Base-by-base conservation (phyloP, 352 stramenopile species). In the Globisporangium cederbergense region DNA sequence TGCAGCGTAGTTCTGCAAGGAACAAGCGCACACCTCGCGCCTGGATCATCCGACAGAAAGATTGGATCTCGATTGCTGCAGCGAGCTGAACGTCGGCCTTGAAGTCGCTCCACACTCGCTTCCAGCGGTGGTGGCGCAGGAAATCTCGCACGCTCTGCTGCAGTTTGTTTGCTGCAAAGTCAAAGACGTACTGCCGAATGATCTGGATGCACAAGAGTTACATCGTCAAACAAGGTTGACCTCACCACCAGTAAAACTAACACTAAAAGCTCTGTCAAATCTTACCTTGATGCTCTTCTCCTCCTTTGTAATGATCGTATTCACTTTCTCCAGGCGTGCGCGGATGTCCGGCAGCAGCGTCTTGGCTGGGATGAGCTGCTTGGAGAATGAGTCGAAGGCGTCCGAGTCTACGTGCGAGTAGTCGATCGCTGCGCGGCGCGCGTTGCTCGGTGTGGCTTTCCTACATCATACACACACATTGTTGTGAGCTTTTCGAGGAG, bases 361-460 rank as follows among this genome's bases (percentile, higher is more conserved):
- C 58, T 82, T 68, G 1, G 65, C 72, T 0, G 74, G 70, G 30
- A 91, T 71, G 30, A 89, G 76, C 64, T 89, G 82, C 62, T 85
- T 89, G 0, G 80, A 89, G 50, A 80, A 85, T 0, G 79, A 78
- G 52, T 91, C 82, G 42, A 91, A 89, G 7, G 70, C 68, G 58
- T 89, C 80, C 43, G 82, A 91, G 62, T 89, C 78, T 4, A 91
- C 69, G 49, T 81, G 60, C 3, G 70, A 66, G 11, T 72, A 66
- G 13, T 80, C 67, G 10, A 67, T 72, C 8, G 50, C 60, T 1
- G 22, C 55, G 34, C 61, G 69, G 11, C 62, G 53, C 32, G 57
- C 8, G 43, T 30, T 30, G 7, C 30, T 62, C 1, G 46, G 22
- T 4, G 54, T 30, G 4, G n/a, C 10, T 57, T 56, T 69, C 43